Percentiles rank a stretch among this genome's conserved stretches.
phyloP scores from a whole-genome alignment of 2,329 filamentous ascomycete species.

The Lachnellula arida region DNA sequence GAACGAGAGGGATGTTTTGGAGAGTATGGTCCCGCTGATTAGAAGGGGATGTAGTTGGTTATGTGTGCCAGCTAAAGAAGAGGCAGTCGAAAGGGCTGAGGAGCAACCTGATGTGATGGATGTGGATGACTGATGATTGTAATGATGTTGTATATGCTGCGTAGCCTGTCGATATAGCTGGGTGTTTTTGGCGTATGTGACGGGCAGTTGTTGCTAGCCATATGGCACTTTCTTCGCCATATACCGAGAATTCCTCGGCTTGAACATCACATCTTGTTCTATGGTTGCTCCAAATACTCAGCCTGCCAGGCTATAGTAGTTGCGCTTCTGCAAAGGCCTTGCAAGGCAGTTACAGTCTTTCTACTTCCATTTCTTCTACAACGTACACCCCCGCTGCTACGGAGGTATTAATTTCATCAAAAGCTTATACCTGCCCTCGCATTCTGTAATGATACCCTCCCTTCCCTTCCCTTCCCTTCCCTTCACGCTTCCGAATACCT shows the following conservation, averaged over 20 bases:
- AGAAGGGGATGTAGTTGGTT: constrained; percentile 33
- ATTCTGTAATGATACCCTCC: too few species aligned
- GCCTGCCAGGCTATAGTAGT: not conserved
- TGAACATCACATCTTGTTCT: not conserved
- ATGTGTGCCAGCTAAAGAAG: constrained; percentile 24
- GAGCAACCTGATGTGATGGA: constrained; percentile 7
- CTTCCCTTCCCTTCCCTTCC: too few species aligned
- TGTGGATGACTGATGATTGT: constrained; percentile 2
- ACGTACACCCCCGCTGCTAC: not conserved
- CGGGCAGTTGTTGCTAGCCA: not conserved
- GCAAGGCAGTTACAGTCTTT: not conserved
- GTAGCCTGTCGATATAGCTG: not conserved
- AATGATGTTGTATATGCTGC: not conserved
- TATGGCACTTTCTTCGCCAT: not conserved
- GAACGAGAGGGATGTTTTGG: constrained; percentile 29
- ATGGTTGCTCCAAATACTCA: not conserved
- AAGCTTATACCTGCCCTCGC: not conserved
- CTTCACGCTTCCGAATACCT: too few species aligned
- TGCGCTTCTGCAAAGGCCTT: not conserved
- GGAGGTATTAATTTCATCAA: not conserved
- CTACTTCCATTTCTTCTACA: not conserved
- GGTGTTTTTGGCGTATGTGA: not conserved
- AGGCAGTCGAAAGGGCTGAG: not conserved
- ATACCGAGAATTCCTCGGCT: not conserved
- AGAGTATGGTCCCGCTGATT: constrained; percentile 33